Evolutionary conservation across 139 green algal species (phyloP).

Genomic region (Ettlia oleoabundans): DNA sequence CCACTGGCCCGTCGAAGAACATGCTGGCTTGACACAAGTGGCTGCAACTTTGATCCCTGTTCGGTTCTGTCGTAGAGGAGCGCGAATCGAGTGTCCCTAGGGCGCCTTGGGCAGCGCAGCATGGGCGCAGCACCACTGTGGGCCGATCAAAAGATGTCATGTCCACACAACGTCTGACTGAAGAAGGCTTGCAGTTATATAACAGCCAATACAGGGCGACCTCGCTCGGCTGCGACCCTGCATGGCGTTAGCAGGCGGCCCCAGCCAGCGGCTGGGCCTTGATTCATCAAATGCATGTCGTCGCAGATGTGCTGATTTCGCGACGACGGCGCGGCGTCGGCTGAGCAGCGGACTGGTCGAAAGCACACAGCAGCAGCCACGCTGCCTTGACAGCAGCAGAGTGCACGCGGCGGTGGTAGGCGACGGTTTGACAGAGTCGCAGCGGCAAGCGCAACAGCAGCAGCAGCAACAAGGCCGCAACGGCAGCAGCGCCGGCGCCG

Average conservation of each 20-base stretch:
- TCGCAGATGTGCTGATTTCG: too few relatives aligned
- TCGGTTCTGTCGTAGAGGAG: not conserved
- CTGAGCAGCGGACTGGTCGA: not conserved
- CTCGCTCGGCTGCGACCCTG: not conserved
- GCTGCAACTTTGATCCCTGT: not conserved
- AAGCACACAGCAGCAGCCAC: not conserved
- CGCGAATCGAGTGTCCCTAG: not conserved
- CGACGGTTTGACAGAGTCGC: not conserved
- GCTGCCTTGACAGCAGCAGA: too few relatives aligned
- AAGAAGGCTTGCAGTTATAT: not conserved
- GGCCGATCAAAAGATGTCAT: too few relatives aligned
- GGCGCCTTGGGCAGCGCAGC: too few relatives aligned
- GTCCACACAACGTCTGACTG: too few relatives aligned
- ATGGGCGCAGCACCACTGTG: too few relatives aligned
- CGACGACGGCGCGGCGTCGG: not conserved
- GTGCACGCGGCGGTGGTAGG: not conserved
- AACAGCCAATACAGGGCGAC: not conserved
- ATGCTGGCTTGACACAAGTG: not conserved
- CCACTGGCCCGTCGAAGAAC: slow-evolving; percentile 34
- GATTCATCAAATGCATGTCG: not conserved
- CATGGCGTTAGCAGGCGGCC: not conserved
- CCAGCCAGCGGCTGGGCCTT: not conserved
- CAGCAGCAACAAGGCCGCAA: not conserved
- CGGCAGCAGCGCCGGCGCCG: not conserved
- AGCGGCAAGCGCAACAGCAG: not conserved